Conservation (phyloP, 2,329 filamentous ascomycete species). For the Hirsutella thompsonii region DNA sequence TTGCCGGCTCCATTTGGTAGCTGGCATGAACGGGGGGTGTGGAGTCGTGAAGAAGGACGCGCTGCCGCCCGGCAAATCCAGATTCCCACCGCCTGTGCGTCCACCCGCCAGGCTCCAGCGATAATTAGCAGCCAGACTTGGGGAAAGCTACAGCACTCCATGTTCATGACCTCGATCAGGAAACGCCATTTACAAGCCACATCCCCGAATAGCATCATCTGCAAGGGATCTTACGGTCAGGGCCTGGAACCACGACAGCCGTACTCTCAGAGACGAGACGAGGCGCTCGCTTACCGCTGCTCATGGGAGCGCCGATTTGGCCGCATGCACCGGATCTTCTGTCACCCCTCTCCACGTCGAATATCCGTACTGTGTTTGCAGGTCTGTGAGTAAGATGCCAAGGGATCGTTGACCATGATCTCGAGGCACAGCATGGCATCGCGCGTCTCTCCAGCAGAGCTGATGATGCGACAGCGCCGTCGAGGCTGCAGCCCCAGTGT, state of each 20-base stretch:
- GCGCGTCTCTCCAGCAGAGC: too few species aligned
- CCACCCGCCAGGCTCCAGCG: too few species aligned
- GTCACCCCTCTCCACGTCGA: background rate
- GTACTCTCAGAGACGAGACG: background rate
- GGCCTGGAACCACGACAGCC: background rate
- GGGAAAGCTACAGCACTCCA: too few species aligned
- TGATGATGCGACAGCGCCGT: too few species aligned
- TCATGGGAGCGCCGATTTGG: slow-evolving; percentile 5
- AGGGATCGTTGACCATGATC: background rate
- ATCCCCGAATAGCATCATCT: background rate
- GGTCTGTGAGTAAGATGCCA: background rate
- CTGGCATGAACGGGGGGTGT: too few species aligned
- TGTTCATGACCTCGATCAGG: too few species aligned
- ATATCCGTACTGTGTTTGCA: background rate
- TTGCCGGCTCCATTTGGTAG: too few species aligned
- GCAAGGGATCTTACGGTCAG: background rate
- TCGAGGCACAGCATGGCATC: too few species aligned
- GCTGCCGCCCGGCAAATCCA: slow-evolving; percentile 3
- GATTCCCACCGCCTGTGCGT: slow-evolving; percentile 8
- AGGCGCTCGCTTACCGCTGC: slow-evolving; percentile 2
- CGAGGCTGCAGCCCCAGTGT: too few species aligned
- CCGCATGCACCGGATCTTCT: slow-evolving; percentile 6
- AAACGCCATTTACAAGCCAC: background rate
- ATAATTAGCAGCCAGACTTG: too few species aligned
- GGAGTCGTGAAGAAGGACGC: too few species aligned